These are phyloP conservation scores for Acorus gramineus DNA, from an alignment of 106 monocot species.

Conservation along the genomic window DNA sequence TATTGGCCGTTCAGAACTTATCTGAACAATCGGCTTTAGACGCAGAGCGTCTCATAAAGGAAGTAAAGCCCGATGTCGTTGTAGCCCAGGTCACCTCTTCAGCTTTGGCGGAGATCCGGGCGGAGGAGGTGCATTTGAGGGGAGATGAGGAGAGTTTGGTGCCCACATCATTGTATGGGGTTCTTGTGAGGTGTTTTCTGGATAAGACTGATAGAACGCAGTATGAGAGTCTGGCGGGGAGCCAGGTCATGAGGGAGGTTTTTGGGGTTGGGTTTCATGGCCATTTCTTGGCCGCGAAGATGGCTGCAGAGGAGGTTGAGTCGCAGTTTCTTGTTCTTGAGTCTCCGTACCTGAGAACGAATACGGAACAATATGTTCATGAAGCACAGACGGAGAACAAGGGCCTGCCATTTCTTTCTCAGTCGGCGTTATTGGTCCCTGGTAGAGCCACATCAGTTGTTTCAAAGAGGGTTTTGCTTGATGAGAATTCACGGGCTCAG, in stretches of 20 bases:
- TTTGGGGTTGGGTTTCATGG: constrained; percentile 87
- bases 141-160: constrained; percentile 23
- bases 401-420: constrained; percentile 17
- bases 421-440: constrained; percentile 30
- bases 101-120: constrained; percentile 48
- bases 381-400: constrained; percentile 4
- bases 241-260: constrained; percentile 57
- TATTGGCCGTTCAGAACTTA: constrained; percentile 56
- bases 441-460: constrained; percentile 10
- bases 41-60: constrained; percentile 53
- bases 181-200: constrained; percentile 55
- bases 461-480: constrained; percentile 19
- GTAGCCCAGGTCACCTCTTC: constrained; percentile 47
- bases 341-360: constrained; percentile 43
- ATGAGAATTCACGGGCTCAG: constrained; percentile 26
- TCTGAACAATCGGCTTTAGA: constrained; percentile 62
- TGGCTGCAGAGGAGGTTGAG: constrained; percentile 44
- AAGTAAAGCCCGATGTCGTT: constrained; percentile 64
- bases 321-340: constrained; percentile 69
- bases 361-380: not conserved
- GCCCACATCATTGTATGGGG: constrained; percentile 67
- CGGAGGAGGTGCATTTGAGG: constrained; percentile 29
- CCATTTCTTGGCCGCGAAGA: constrained; percentile 68
- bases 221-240: constrained; percentile 69
- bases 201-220: constrained; percentile 56